These are phyloP conservation scores for Talaromyces marneffei DNA, from an alignment of 2,329 filamentous ascomycete genomes.

Conservation along the genomic window DNA sequence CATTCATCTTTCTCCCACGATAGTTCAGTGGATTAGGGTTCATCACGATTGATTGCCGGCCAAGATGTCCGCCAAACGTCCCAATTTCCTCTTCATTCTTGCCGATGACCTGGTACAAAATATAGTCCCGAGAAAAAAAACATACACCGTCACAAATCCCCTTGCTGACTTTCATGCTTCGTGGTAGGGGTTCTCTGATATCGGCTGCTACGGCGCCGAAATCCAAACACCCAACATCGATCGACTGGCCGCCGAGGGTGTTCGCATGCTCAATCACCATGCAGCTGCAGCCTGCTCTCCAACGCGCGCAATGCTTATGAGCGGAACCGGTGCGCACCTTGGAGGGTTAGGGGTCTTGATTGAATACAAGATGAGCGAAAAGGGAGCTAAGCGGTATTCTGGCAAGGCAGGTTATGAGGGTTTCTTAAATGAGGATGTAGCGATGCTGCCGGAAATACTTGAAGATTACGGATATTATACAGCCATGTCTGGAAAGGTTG, in stretches of 20 bases:
- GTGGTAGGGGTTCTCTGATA: conserved; percentile 4
- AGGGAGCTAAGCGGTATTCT: background rate
- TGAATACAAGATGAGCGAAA: background rate
- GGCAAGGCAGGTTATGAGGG: conserved; percentile 5
- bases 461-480: background rate
- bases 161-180: background rate
- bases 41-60: background rate
- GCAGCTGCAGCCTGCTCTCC: conserved; percentile 28
- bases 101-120: background rate
- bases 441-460: background rate
- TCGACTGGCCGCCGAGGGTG: conserved; percentile 9
- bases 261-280: conserved; percentile 20
- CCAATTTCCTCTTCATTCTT: conserved; percentile 1
- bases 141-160: too few species aligned
- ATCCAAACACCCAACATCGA: conserved; percentile 4
- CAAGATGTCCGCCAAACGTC: background rate
- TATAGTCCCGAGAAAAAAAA: background rate
- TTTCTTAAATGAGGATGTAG: background rate
- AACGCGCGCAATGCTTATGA: conserved; percentile 29
- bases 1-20: background rate
- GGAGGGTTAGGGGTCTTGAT: conserved; percentile 3
- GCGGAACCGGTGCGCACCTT: conserved; percentile 22
- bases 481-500: background rate
- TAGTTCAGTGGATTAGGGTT: background rate
- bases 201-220: background rate